phyloP scores from a whole-genome alignment of 129 eudicot genomes.

The Flaveria brownii region DNA sequence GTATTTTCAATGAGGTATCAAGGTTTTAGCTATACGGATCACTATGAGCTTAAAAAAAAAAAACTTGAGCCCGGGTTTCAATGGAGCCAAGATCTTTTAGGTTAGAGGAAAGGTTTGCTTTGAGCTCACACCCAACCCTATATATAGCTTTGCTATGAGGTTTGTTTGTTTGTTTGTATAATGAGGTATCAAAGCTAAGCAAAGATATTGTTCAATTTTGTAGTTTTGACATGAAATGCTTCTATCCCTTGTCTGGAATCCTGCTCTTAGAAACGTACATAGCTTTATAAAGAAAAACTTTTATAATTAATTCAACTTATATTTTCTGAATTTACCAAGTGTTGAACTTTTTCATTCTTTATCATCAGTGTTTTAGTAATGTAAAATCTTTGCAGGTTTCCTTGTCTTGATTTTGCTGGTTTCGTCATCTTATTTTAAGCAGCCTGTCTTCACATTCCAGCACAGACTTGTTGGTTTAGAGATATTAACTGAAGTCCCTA shows the following conservation, averaged over 20 bases:
- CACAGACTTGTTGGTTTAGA: constrained; percentile 18
- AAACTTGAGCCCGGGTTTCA: too few relatives aligned
- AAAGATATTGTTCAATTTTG: background rate
- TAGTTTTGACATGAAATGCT: constrained; percentile 5
- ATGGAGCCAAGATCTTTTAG: too few relatives aligned
- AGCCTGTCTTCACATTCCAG: constrained; percentile 6
- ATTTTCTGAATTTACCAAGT: background rate
- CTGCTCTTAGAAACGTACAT: background rate
- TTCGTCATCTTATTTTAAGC: constrained; percentile 11
- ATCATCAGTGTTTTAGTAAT: constrained; percentile 14
- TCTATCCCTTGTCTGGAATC: background rate
- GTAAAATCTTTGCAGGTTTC: constrained; percentile 35
- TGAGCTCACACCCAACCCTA: too few relatives aligned
- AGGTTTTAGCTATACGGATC: background rate
- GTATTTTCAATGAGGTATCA: too few relatives aligned
- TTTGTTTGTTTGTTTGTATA: too few relatives aligned
- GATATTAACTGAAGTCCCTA: constrained; percentile 11
- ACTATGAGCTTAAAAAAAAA: background rate
- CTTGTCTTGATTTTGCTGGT: constrained; percentile 19
- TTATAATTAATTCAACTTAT: background rate
- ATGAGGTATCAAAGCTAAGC: background rate
- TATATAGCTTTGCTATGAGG: too few relatives aligned
- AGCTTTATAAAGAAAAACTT: background rate
- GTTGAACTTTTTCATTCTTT: background rate
- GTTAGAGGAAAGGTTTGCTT: too few relatives aligned